These are phyloP conservation scores for Rhizopus delemar DNA, from an alignment of 371 early-diverging fungal species.

Conservation along the genomic window DNA sequence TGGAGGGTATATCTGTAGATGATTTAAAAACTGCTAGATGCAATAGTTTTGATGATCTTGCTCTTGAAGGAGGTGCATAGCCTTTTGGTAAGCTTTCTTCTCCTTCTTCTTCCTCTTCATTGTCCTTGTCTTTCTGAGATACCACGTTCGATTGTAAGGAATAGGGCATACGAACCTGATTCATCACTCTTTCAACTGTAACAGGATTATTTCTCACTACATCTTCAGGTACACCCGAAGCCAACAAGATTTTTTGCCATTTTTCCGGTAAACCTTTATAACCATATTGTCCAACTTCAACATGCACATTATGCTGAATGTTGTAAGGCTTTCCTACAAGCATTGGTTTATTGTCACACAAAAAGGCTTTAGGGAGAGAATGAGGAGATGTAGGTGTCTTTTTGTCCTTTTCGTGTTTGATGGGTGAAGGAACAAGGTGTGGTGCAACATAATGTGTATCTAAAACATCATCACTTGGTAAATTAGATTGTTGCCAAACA, in stretches of 20 bases:
- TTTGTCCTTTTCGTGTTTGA: conserved; percentile 20
- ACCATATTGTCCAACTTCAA: conserved; percentile 56
- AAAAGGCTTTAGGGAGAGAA: background rate
- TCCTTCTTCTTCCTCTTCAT: conserved; percentile 5
- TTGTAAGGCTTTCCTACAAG: conserved; percentile 66
- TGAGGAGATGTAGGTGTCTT: background rate
- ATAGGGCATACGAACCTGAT: conserved; percentile 58
- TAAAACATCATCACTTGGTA: conserved; percentile 66
- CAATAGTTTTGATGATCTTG: conserved; percentile 42
- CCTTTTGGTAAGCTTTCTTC: conserved; percentile 39
- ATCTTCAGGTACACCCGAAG: conserved; percentile 59
- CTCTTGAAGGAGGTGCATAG: conserved; percentile 51
- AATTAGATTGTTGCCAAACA: conserved; percentile 59
- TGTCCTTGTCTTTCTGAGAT: conserved; percentile 8
- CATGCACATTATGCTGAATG: conserved; percentile 64
- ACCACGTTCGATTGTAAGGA: conserved; percentile 33
- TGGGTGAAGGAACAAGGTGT: conserved; percentile 58
- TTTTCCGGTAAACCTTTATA: conserved; percentile 59
- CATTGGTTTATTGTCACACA: conserved; percentile 16
- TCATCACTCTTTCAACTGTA: conserved; percentile 56
- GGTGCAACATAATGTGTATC: conserved; percentile 67
- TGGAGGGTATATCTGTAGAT: conserved; percentile 28
- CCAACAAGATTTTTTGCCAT: conserved; percentile 59
- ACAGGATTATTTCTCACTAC: conserved; percentile 55
- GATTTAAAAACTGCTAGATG: conserved; percentile 31